Base-by-base conservation (phyloP, 805 yeast genomes). In the Saccharomycopsis malanga region DNA sequence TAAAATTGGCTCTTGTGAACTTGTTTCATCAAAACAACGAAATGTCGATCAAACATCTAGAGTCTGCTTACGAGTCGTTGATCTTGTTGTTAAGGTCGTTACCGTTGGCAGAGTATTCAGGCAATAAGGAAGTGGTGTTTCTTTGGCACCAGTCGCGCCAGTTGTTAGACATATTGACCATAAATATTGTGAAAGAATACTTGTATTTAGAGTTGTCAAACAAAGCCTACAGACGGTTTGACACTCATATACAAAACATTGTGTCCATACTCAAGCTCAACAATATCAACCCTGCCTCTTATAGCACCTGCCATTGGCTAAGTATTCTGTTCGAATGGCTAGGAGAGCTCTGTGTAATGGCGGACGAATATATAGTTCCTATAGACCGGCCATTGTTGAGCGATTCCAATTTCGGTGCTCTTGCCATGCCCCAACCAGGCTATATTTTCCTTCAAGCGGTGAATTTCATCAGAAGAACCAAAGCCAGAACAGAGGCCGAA, bases 311-410 rank as follows among this genome's bases (percentile, higher is more conserved):
- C 20, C 60, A 69, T 35, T 85, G 94, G 94, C 56, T 71, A 9
- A 72, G 81, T 0, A 57, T 64, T n/a, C 94, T 85, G 57, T 73
- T 76, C 53, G 72, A 76, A 36, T 74, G 83, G 79, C 63, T 85
- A 10, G 87, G 83, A 0, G 76, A 81, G 48, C 59, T 83, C 15
- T 62, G 79, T 44, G 70, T 65, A 7, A 44, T 62, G n/a, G 66
- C 75, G 1, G 84, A 84, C 0, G 63, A 61, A 2, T 54, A 57
- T 10, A 46, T 67, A 3, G 60, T 73, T 3, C 73, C 75, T 2
- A 54, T 63, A 2, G 71, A 67, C 18, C 53, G 57, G 10, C 72
- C 77, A 2, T 60, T 68, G 42, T 51, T 47, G 23, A 46, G 52
- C 5, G 63, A 60, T 40, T 49, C 38, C 5, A 56, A 61, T 39